These are phyloP conservation scores for Sporobolomyces phaffii DNA, from an alignment of 768 basidiomycete genomes.

Conservation along the genomic window DNA sequence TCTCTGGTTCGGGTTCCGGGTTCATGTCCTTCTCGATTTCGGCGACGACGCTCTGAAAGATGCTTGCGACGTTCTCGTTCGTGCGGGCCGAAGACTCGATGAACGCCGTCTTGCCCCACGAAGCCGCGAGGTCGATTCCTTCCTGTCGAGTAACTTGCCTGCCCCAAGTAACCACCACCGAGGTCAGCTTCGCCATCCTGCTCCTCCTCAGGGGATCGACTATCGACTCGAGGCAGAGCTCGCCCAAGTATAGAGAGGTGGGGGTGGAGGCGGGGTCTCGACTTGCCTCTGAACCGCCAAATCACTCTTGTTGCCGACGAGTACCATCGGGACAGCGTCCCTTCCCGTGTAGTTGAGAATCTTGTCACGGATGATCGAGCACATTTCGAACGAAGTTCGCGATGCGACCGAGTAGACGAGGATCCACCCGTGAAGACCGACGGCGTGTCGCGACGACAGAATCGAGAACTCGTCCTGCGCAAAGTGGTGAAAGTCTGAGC, in stretches of 20 bases:
- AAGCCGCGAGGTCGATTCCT: conserved; percentile 36
- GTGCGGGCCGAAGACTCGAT: conserved; percentile 41
- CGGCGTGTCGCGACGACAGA: conserved; percentile 85
- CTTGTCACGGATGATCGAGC: conserved; percentile 87
- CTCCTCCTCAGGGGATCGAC: too few relatives aligned
- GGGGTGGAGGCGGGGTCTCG: too few relatives aligned
- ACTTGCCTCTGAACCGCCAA: conserved; percentile 60
- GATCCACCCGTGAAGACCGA: conserved; percentile 86
- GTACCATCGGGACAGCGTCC: conserved; percentile 79
- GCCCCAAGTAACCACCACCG: background rate
- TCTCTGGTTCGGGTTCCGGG: conserved; percentile 22
- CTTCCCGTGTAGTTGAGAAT: conserved; percentile 79
- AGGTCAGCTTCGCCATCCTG: too few relatives aligned
- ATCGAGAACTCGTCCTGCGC: conserved; percentile 91
- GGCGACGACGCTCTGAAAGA: conserved; percentile 39
- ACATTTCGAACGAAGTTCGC: conserved; percentile 86
- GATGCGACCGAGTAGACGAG: conserved; percentile 92
- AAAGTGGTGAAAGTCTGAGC: background rate
- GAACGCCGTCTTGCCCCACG: conserved; percentile 38
- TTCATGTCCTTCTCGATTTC: conserved; percentile 43
- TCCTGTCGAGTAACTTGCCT: conserved; percentile 40
- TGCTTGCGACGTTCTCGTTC: conserved; percentile 41
- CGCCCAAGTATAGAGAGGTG: too few relatives aligned
- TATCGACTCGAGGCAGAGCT: too few relatives aligned
- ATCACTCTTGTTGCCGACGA: conserved; percentile 90